A percentile compares a stretch with the other conserved stretches of the same genome.
These are phyloP conservation scores for Chlorella sp. DNA, from an alignment of 139 green algal genomes.

Conservation along the genomic window DNA sequence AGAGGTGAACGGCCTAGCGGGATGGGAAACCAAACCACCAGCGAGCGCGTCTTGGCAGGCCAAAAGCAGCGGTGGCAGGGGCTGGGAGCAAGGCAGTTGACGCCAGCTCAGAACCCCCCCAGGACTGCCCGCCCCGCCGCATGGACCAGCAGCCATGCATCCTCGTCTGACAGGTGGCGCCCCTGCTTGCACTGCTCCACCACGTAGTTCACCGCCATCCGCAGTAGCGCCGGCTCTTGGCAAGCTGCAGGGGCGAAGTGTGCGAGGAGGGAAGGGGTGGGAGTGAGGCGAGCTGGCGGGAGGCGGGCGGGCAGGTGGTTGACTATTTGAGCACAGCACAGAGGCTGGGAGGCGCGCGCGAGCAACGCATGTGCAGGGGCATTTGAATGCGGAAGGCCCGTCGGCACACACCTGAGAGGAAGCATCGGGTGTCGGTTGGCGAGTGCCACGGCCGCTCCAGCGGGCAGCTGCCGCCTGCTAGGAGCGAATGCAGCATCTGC, in stretches of 20 bases:
- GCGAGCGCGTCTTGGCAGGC: too few relatives aligned
- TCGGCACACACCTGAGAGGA: slow-evolving; percentile 2
- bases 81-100: neutral
- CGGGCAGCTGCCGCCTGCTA: neutral
- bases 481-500: slow-evolving; percentile 9
- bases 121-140: neutral
- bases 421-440: neutral
- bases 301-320: neutral
- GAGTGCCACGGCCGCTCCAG: neutral
- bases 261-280: neutral
- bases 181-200: neutral
- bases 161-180: neutral
- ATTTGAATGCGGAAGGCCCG: too few relatives aligned
- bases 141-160: neutral
- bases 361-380: too few relatives aligned
- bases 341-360: too few relatives aligned
- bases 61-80: too few relatives aligned
- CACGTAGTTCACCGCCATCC: slow-evolving; percentile 5
- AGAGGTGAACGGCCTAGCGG: neutral
- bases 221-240: slow-evolving; percentile 12
- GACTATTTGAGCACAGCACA: too few relatives aligned
- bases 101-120: neutral
- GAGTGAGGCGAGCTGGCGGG: neutral
- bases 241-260: neutral
- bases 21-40: too few relatives aligned